Percentiles rank a stretch among this genome's conserved stretches.
phyloP scores from a whole-genome alignment of 2,329 filamentous ascomycete genomes.

The Fusarium sp. region DNA sequence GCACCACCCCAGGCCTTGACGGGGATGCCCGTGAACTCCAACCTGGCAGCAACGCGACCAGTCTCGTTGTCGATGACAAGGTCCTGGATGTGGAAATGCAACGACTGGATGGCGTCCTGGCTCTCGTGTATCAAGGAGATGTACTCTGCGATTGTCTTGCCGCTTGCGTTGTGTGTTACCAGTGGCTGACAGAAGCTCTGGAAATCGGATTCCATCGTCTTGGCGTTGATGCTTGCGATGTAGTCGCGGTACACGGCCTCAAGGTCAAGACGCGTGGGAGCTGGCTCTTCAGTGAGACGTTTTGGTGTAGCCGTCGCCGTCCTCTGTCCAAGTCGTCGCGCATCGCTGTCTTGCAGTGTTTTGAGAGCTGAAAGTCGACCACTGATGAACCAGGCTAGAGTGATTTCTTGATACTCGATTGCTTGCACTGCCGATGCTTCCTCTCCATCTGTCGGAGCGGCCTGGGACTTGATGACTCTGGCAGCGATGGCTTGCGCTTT shows the following conservation, averaged over 20 bases:
- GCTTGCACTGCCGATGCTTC: not conserved
- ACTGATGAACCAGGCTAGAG: conserved; percentile 15
- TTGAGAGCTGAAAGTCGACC: conserved; percentile 11
- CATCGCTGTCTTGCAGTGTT: conserved; percentile 5
- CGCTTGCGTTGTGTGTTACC: conserved; percentile 10
- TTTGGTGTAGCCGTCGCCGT: conserved; percentile 1
- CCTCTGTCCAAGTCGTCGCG: not conserved
- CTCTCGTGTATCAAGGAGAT: conserved; percentile 20
- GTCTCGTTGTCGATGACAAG: not conserved
- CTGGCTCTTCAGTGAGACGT: accelerated
- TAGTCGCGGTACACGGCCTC: conserved; percentile 7
- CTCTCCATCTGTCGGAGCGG: accelerated
- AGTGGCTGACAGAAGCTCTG: not conserved
- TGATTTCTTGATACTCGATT: conserved; percentile 18
- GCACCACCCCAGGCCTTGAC: conserved; percentile 1
- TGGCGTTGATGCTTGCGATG: conserved; percentile 20
- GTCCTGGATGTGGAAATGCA: conserved; percentile 24
- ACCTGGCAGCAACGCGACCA: conserved; percentile 4
- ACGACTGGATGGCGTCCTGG: not conserved
- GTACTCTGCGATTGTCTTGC: conserved; percentile 12
- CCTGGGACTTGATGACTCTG: conserved; percentile 7
- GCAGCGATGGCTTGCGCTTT: conserved; percentile 10
- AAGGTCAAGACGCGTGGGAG: not conserved
- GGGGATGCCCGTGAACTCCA: conserved; percentile 26
- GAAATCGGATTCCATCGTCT: conserved; percentile 21